Percentiles rank a stretch among this genome's conserved stretches.
Conservation (phyloP, 1,284 basidiomycete species). For the Ceratobasidium sp. region DNA sequence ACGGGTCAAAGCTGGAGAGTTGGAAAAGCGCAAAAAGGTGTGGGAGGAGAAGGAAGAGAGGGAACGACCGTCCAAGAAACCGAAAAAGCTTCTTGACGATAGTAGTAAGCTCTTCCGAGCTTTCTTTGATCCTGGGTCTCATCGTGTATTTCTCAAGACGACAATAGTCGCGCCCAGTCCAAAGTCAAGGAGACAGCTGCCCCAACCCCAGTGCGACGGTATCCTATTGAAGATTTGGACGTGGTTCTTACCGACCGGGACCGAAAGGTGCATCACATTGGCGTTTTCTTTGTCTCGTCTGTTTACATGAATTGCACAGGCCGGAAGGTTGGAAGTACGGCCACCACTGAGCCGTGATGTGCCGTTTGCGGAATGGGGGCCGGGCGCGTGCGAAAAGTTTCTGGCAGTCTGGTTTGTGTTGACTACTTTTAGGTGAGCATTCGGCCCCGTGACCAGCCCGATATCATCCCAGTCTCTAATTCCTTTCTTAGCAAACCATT, state of each 20-base stretch:
- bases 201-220: conserved; percentile 66
- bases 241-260: conserved; percentile 80
- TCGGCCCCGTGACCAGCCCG: conserved; percentile 12
- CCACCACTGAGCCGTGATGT: conserved; percentile 74
- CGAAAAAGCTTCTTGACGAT: conserved; percentile 73
- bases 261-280: conserved; percentile 60
- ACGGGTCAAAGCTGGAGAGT: conserved; percentile 83
- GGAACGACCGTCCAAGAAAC: conserved; percentile 75
- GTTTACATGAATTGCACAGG: conserved; percentile 49
- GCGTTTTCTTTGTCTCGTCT: background rate
- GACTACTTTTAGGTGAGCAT: conserved; percentile 85
- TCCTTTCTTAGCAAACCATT: conserved; percentile 75
- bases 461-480: conserved; percentile 22
- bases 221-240: conserved; percentile 85
- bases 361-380: conserved; percentile 69
- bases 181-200: conserved; percentile 82
- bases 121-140: background rate
- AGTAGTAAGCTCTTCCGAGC: conserved; percentile 63
- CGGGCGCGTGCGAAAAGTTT: conserved; percentile 82
- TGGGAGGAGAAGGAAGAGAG: conserved; percentile 80
- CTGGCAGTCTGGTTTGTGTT: conserved; percentile 93
- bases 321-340: conserved; percentile 70
- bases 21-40: conserved; percentile 87
- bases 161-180: conserved; percentile 59
- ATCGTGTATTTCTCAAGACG: conserved; percentile 56